Conservation (phyloP, 108 stramenopile species). For the Pseudonitzschia delicatissima region DNA sequence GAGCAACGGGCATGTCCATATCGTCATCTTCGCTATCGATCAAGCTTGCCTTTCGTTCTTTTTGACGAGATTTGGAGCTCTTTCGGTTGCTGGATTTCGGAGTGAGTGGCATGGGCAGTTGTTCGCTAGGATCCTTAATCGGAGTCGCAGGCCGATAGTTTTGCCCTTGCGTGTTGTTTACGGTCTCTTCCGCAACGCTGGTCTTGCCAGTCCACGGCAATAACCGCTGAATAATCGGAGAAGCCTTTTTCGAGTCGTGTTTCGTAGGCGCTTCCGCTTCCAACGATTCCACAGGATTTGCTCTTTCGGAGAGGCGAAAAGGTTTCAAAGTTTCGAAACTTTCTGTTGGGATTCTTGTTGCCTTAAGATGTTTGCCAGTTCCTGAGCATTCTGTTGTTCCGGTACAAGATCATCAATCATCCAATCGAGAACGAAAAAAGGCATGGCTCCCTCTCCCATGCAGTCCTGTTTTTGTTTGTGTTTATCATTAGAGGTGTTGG, state of each 20-base stretch:
- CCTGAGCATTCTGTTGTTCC: not conserved
- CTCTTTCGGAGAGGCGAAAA: no score
- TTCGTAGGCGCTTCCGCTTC: not conserved
- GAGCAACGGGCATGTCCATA: not conserved
- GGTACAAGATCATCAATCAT: slow-evolving; percentile 12
- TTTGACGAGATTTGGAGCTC: not conserved
- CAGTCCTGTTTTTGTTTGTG: no score
- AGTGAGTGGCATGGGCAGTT: not conserved
- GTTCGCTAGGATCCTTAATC: no score
- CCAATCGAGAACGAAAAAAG: slow-evolving; percentile 15
- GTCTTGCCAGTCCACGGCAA: not conserved
- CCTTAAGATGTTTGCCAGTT: not conserved
- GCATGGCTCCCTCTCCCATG: no score
- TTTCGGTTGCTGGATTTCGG: slow-evolving; percentile 13
- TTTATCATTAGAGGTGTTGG: no score
- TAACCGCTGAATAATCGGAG: not conserved
- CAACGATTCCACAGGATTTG: not conserved
- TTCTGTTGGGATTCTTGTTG: not conserved
- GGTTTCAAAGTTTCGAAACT: no score
- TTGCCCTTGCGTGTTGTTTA: not conserved
- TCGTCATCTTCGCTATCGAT: not conserved
- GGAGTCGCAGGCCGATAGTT: no score
- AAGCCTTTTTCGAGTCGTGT: not conserved
- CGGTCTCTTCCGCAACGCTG: no score
- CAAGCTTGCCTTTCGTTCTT: not conserved